Evolutionary conservation across 208 protist species (phyloP).

Genomic region (Leishmania mexicana): DNA sequence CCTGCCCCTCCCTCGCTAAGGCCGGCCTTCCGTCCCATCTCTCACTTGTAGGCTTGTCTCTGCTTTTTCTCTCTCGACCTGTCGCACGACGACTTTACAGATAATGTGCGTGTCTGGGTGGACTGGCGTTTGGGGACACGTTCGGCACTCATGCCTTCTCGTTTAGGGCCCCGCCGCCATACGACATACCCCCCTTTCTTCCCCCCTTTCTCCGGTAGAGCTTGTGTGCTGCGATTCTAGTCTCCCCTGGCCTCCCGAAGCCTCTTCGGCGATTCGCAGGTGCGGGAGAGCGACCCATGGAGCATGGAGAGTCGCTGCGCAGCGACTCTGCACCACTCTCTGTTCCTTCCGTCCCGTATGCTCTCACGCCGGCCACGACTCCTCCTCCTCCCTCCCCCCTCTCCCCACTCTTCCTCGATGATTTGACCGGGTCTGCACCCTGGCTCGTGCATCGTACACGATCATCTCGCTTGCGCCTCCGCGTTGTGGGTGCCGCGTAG

Average conservation of each 20-base stretch:
- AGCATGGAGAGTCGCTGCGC: not conserved
- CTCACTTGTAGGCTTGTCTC: not conserved
- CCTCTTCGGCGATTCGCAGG: not conserved
- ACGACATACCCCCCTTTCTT: not conserved
- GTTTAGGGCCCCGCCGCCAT: not conserved
- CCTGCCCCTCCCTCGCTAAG: not conserved
- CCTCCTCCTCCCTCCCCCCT: not conserved
- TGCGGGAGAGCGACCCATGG: not conserved
- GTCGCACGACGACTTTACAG: not conserved
- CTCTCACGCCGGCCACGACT: not conserved
- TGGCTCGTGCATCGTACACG: not conserved
- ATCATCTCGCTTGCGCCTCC: not conserved
- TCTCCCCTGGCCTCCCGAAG: not conserved
- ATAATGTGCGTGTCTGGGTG: not conserved
- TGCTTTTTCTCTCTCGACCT: not conserved
- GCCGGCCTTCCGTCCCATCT: not conserved
- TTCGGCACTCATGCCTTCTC: not conserved
- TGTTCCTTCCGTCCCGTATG: not conserved
- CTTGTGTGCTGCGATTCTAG: not conserved
- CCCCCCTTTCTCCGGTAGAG: not conserved
- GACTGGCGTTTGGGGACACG: not conserved
- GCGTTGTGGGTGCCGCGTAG: not conserved
- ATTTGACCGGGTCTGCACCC: not conserved
- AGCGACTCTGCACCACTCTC: not conserved
- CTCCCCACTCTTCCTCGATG: not conserved